These are phyloP conservation scores for Trichaptum fuscoviolaceum DNA, from an alignment of 768 basidiomycete species.

Conservation along the genomic window DNA sequence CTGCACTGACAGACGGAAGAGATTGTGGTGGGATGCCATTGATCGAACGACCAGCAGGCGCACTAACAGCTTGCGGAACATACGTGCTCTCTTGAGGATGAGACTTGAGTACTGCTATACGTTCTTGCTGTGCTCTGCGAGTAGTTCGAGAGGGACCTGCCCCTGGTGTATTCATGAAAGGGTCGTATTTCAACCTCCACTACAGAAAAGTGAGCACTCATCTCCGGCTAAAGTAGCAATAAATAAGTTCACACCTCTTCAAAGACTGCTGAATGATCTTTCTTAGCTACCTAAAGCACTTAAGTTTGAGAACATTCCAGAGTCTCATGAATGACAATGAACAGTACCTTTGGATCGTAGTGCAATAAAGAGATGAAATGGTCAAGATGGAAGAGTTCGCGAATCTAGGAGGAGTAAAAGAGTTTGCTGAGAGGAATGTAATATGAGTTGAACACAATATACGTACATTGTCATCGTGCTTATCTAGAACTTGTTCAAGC, in stretches of 20 bases:
- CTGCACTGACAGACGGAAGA: not conserved
- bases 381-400: conserved; percentile 88
- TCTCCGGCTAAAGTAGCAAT: not conserved
- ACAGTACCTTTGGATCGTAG: conserved; percentile 65
- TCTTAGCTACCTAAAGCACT: conserved; percentile 55
- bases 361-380: conserved; percentile 68
- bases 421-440: not conserved
- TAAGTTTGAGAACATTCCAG: not conserved
- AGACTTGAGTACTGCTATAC: conserved; percentile 38
- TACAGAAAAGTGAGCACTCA: conserved; percentile 21
- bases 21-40: conserved; percentile 14
- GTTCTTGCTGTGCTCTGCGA: conserved; percentile 52
- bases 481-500: conserved; percentile 52
- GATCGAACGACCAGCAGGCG: not conserved
- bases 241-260: conserved; percentile 48
- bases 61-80: not conserved
- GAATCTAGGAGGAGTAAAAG: conserved; percentile 42
- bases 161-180: conserved; percentile 44
- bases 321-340: not conserved
- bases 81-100: not conserved
- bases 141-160: conserved; percentile 54
- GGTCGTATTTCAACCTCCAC: conserved; percentile 61
- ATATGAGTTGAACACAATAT: conserved; percentile 6
- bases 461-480: conserved; percentile 73
- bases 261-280: conserved; percentile 68